phyloP scores from a whole-genome alignment of 2,329 filamentous ascomycete species.

The Cladophialophora chaetospira region DNA sequence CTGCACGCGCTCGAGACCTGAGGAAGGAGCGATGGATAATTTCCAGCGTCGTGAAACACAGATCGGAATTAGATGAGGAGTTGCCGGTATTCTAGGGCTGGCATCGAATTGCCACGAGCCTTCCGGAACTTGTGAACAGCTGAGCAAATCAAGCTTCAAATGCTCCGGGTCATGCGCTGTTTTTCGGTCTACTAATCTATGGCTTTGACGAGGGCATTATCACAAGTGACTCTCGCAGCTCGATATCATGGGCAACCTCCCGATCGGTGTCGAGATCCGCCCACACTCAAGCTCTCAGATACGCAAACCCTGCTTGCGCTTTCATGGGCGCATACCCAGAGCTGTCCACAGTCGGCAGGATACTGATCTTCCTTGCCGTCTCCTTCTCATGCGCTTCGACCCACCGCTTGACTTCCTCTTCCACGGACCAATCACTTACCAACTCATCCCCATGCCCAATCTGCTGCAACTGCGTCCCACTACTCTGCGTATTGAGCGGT shows the following conservation, averaged over 20 bases:
- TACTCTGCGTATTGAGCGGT: constrained; percentile 26
- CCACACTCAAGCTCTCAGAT: constrained; percentile 17
- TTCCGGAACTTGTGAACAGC: constrained; percentile 8
- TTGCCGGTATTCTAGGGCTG: constrained; percentile 10
- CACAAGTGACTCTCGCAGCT: background rate
- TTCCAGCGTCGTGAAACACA: constrained; percentile 21
- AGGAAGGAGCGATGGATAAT: constrained; percentile 4
- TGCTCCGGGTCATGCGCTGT: background rate
- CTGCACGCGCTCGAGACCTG: constrained; percentile 9
- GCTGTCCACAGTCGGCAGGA: constrained; percentile 39
- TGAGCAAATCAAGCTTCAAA: constrained; percentile 1
- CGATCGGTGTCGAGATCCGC: background rate
- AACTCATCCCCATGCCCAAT: constrained; percentile 21
- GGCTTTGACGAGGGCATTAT: background rate
- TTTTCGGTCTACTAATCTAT: background rate
- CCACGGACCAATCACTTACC: constrained; percentile 32
- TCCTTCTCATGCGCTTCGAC: constrained; percentile 28
- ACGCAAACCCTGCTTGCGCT: constrained; percentile 28
- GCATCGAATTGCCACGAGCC: background rate
- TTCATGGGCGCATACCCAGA: constrained; percentile 37
- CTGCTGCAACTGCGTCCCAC: constrained; percentile 31
- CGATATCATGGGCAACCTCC: background rate
- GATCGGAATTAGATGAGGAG: constrained; percentile 22
- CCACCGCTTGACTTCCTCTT: constrained; percentile 32
- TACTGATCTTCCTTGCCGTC: constrained; percentile 30